A percentile compares a stretch with the other conserved stretches of the same genome.
phyloP scores from a whole-genome alignment of 2,329 filamentous ascomycete species.

The Incumbomyces delicatus region DNA sequence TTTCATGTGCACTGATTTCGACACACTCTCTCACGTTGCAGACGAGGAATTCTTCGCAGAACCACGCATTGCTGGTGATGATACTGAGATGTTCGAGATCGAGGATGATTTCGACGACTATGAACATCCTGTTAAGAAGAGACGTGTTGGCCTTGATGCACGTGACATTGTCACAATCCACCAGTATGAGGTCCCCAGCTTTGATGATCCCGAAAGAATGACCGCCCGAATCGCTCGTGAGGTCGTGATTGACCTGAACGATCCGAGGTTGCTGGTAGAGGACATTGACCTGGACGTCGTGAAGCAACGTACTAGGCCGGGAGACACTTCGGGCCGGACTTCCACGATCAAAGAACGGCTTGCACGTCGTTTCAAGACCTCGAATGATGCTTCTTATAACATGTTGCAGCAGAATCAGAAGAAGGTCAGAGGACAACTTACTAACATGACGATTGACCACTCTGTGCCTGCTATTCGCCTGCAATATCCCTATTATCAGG shows the following conservation, averaged over 20 bases:
- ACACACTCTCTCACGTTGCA: slow-evolving; percentile 48
- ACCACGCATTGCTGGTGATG: slow-evolving; percentile 24
- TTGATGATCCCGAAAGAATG: slow-evolving; percentile 69
- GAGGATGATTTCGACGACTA: slow-evolving; percentile 40
- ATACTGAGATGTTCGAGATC: slow-evolving; percentile 54
- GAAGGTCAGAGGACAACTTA: slow-evolving; percentile 86
- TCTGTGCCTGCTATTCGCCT: slow-evolving; percentile 83
- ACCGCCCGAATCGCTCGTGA: slow-evolving; percentile 66
- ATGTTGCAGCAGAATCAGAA: slow-evolving; percentile 90
- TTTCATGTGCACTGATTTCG: slow-evolving; percentile 80
- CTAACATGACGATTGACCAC: slow-evolving; percentile 88
- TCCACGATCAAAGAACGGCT: slow-evolving; percentile 42
- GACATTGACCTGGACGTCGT: slow-evolving; percentile 59
- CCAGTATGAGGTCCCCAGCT: slow-evolving; percentile 56
- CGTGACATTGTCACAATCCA: slow-evolving; percentile 42
- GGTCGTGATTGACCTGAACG: slow-evolving; percentile 76
- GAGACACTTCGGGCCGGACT: slow-evolving; percentile 50
- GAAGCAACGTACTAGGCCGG: slow-evolving; percentile 29
- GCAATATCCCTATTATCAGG: slow-evolving; percentile 93
- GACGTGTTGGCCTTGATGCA: slow-evolving; percentile 42
- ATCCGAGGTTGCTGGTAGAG: slow-evolving; percentile 77
- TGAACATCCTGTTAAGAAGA: slow-evolving; percentile 54
- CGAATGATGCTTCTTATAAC: slow-evolving; percentile 93
- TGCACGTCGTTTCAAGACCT: slow-evolving; percentile 80
- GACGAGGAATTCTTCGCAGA: slow-evolving; percentile 24